Evolutionary conservation across 2,329 filamentous ascomycete genomes (phyloP).

Genomic region (Tolypocladium amazonense): DNA sequence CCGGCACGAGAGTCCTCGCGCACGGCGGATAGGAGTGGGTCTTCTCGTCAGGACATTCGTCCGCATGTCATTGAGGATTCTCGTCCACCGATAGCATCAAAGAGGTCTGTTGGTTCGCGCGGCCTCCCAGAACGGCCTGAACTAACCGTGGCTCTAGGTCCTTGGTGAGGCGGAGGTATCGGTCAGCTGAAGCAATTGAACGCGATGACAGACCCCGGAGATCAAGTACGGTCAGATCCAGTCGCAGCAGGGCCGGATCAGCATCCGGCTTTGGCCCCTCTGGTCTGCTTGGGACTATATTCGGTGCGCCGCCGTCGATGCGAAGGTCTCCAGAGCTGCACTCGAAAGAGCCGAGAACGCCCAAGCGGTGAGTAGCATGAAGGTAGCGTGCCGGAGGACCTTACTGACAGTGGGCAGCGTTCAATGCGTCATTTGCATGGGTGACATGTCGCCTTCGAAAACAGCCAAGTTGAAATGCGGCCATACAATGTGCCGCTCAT

Average conservation of each 20-base stretch:
- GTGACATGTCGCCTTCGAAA: slow-evolving; percentile 52
- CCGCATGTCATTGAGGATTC: slow-evolving; percentile 21
- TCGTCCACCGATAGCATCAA: slow-evolving; percentile 21
- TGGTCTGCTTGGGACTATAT: slow-evolving; percentile 16
- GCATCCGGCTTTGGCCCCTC: slow-evolving; percentile 7
- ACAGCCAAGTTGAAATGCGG: slow-evolving; percentile 65
- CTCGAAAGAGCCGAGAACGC: slow-evolving; percentile 3
- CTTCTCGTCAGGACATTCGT: slow-evolving; percentile 15
- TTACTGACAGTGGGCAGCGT: slow-evolving; percentile 35
- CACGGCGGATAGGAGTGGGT: slow-evolving; percentile 17
- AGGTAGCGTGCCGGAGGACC: neutral
- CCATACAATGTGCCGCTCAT: slow-evolving; percentile 71
- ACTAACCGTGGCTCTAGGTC: slow-evolving; percentile 3
- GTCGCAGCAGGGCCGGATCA: slow-evolving; percentile 8
- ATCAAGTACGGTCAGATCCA: slow-evolving; percentile 7
- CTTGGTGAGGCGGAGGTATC: slow-evolving; percentile 5
- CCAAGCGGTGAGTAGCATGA: neutral
- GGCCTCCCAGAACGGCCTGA: too few relatives aligned
- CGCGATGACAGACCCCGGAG: slow-evolving; percentile 5
- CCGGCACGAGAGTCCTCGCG: slow-evolving; percentile 15
- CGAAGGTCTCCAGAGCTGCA: slow-evolving; percentile 16
- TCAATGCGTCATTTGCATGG: slow-evolving; percentile 63
- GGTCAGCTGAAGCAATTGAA: slow-evolving; percentile 9
- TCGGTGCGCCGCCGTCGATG: slow-evolving; percentile 13
- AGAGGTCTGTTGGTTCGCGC: slow-evolving; percentile 12